A percentile compares a stretch with the other conserved stretches of the same genome.
Conservation (phyloP, 2,329 filamentous ascomycete genomes). For the Dactylella cylindrospora region DNA sequence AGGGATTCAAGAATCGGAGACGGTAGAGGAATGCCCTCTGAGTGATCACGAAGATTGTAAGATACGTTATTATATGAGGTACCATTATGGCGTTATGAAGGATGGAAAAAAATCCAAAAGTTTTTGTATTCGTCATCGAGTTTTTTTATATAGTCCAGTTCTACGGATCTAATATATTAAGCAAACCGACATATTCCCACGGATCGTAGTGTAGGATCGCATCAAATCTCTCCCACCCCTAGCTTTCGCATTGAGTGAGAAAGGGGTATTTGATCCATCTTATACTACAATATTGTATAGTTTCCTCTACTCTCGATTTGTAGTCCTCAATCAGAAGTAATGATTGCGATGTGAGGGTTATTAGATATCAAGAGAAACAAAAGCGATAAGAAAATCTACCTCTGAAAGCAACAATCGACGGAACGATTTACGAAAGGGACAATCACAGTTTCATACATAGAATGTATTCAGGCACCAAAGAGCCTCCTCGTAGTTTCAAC, state of each 20-base stretch:
- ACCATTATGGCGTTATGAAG: slow-evolving; percentile 31
- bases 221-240: slow-evolving; percentile 45
- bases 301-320: slow-evolving; percentile 44
- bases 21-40: slow-evolving; percentile 1
- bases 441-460: not conserved
- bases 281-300: slow-evolving; percentile 9
- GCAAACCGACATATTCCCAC: not conserved
- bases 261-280: slow-evolving; percentile 43
- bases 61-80: slow-evolving; percentile 18
- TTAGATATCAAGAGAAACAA: slow-evolving; percentile 44
- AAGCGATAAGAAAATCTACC: slow-evolving; percentile 4
- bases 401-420: not conserved
- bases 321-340: slow-evolving; percentile 39
- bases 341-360: slow-evolving; percentile 42
- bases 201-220: slow-evolving; percentile 26
- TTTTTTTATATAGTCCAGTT: slow-evolving; percentile 7
- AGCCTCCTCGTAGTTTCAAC: slow-evolving; percentile 28
- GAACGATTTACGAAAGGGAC: slow-evolving; percentile 9
- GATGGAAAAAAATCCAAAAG: slow-evolving; percentile 16
- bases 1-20: slow-evolving; percentile 38
- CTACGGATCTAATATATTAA: not conserved
- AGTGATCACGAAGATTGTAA: slow-evolving; percentile 6
- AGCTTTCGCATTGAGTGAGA: slow-evolving; percentile 29
- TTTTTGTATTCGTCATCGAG: not conserved
- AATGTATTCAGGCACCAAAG: slow-evolving; percentile 32